phyloP scores from a whole-genome alignment of 306 rosid species.

The Betula pendula region DNA sequence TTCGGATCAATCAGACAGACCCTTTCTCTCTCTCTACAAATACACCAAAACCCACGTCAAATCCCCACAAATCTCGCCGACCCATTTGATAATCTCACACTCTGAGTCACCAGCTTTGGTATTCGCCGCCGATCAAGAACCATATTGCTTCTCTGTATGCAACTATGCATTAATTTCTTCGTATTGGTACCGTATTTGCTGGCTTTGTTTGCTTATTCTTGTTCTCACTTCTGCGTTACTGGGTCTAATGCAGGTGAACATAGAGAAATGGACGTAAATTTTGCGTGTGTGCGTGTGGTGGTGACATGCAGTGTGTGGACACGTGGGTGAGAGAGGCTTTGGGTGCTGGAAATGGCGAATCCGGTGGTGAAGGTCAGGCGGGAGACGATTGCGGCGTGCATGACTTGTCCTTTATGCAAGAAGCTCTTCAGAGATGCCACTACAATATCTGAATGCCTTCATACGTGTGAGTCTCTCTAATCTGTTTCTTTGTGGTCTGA shows the following conservation, averaged over 20 bases:
- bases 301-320: slow-evolving; percentile 65
- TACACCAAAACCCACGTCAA: slow-evolving; percentile 71
- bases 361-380: slow-evolving; percentile 63
- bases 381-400: slow-evolving; percentile 79
- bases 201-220: slow-evolving; percentile 11
- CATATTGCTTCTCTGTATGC: slow-evolving; percentile 10
- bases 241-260: slow-evolving; percentile 42
- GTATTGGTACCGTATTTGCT: neutral
- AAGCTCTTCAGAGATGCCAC: slow-evolving; percentile 82
- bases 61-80: slow-evolving; percentile 44
- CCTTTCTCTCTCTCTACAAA: slow-evolving; percentile 23
- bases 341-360: slow-evolving; percentile 63
- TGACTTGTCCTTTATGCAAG: slow-evolving; percentile 87
- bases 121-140: slow-evolving; percentile 38
- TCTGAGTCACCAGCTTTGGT: slow-evolving; percentile 18
- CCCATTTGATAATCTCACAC: slow-evolving; percentile 48
- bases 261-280: slow-evolving; percentile 61
- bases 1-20: slow-evolving; percentile 59
- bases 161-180: slow-evolving; percentile 9
- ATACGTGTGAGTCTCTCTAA: slow-evolving; percentile 69
- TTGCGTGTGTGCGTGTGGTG: slow-evolving; percentile 14
- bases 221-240: slow-evolving; percentile 7
- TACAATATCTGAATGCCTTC: slow-evolving; percentile 94
- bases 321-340: slow-evolving; percentile 36
- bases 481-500: slow-evolving; percentile 2